Evolutionary conservation across 176 grass and related monocot genomes (phyloP), one percentile per base, ranked within the genome.

Genomic region (Ensete ventricosum): DNA sequence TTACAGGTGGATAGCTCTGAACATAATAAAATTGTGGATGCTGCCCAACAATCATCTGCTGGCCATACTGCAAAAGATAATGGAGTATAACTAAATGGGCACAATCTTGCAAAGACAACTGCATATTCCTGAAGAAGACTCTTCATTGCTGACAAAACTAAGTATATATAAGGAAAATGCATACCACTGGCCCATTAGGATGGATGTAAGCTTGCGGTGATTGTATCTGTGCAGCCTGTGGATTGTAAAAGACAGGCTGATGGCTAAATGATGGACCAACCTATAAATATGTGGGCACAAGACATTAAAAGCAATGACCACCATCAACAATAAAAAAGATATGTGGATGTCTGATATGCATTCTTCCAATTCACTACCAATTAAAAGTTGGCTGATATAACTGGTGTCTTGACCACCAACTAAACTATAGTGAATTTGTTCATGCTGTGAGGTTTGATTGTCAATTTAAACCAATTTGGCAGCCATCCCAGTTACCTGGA

Each of bases 31-130:
- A 79, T 26, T 84, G 88, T 22, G 79, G 84, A 55, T 66, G 71
- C 79, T 87, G 88, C 4, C 84, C 84, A 26, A 90, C 77, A 81
- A 86, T 83, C 83, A 92, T 85, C 75, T 92, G 89, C 51, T 92
- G 89, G 72, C 89, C 89, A 76, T 86, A 88, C 89, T 92, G 89
- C 64, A 79, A 55, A 81, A 63, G 82, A 50, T 72, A 19, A 65
- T 53, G 53, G 10, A 76, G 7, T 43, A n/a, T 11, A 19, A 50
- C 9, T 20, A n/a, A 43, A 67, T 27, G 23, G 52, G 52, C 16
- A 79, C 52, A 14, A 43, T 12, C 52, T 63, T 67, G 26, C 51
- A 3, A 7, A 63, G 5, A 11, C 43, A 70, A 16, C 19, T 34
- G 17, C 5, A 21, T 8, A 70, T 20, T n/a, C 34, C 67, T 20